phyloP scores from a whole-genome alignment of 2,329 filamentous ascomycete genomes.

The Emergomyces africanus region DNA sequence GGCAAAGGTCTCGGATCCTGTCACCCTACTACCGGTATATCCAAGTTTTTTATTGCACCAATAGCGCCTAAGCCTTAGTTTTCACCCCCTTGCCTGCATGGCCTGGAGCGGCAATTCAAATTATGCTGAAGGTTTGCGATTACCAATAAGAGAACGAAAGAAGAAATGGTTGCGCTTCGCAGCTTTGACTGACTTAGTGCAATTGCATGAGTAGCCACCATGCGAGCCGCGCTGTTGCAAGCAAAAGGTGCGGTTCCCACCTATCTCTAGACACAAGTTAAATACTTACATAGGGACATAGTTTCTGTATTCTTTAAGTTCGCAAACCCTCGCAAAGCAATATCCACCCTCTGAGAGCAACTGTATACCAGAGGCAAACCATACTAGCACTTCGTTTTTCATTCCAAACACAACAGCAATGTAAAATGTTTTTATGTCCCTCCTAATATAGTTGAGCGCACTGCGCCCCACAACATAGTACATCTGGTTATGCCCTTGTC shows the following conservation, averaged over 20 bases:
- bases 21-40: neutral
- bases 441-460: neutral
- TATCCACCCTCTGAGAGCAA: no score
- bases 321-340: no score
- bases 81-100: neutral
- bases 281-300: no score
- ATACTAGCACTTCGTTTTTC: neutral
- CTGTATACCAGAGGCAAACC: no score
- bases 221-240: neutral
- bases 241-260: neutral
- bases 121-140: neutral
- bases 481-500: neutral
- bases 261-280: neutral
- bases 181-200: neutral
- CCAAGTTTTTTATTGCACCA: neutral
- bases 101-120: neutral
- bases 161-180: neutral
- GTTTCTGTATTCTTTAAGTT: no score
- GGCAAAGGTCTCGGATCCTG: no score
- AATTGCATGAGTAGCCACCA: neutral
- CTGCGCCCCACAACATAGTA: neutral
- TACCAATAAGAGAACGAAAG: neutral
- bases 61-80: neutral
- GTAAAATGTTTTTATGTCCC: neutral
- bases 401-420: neutral